phyloP scores from a whole-genome alignment of 495 filamentous ascomycete species.

The Penicillium macrosclerotiorum region DNA sequence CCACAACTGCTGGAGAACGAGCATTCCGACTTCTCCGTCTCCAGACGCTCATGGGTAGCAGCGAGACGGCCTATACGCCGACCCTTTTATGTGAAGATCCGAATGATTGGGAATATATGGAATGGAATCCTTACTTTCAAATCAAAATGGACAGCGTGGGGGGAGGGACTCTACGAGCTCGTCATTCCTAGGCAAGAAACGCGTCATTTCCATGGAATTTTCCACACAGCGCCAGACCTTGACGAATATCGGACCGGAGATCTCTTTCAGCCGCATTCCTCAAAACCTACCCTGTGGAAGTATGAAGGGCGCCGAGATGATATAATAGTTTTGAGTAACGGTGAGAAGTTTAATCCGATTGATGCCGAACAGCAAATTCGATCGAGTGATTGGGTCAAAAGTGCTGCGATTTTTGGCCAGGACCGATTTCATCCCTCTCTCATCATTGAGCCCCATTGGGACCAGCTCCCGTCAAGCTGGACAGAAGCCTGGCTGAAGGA shows the following conservation, averaged over 20 bases:
- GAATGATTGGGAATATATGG: conserved; percentile 50
- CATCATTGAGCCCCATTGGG: conserved; percentile 32
- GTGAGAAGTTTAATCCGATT: conserved; percentile 42
- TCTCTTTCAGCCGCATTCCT: conserved; percentile 44
- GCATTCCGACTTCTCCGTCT: background rate
- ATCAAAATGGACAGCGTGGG: background rate
- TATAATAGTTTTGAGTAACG: conserved; percentile 37
- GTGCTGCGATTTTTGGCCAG: conserved; percentile 32
- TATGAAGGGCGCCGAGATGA: conserved; percentile 35
- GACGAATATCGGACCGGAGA: conserved; percentile 55
- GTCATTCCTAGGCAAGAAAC: conserved; percentile 17
- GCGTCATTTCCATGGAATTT: background rate
- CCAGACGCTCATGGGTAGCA: background rate
- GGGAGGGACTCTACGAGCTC: conserved; percentile 28
- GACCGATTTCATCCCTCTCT: conserved; percentile 26
- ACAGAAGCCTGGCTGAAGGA: conserved; percentile 24
- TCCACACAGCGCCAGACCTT: conserved; percentile 34
- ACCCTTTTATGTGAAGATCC: background rate
- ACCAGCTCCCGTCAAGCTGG: background rate
- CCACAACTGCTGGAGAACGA: background rate
- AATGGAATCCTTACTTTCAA: conserved; percentile 40
- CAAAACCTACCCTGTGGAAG: conserved; percentile 22
- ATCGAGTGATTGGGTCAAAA: conserved; percentile 14
- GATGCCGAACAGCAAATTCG: conserved; percentile 26
- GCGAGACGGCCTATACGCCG: background rate